Evolutionary conservation across 257 asterid species (phyloP).

Genomic region (Lantana camara): DNA sequence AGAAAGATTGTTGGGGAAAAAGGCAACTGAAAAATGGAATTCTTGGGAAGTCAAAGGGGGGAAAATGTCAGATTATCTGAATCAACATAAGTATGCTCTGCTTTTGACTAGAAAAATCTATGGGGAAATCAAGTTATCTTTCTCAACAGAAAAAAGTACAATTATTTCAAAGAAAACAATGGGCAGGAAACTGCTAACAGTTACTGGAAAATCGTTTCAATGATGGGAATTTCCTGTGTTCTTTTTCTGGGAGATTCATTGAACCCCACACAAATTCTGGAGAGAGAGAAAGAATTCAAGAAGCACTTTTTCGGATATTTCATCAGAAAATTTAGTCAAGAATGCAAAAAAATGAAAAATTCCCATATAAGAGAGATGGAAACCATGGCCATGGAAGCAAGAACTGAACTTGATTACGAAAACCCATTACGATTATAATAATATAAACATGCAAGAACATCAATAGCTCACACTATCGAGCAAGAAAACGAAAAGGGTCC

Average conservation of each 20-base stretch:
- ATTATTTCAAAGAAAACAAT: constrained; percentile 2
- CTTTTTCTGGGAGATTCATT: constrained; percentile 11
- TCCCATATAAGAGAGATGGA: neutral
- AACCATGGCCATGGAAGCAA: too few species aligned
- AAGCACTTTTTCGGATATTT: constrained; percentile 6
- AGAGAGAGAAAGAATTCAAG: neutral
- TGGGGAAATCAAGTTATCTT: neutral
- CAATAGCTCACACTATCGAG: neutral
- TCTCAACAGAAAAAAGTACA: neutral
- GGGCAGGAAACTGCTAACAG: neutral
- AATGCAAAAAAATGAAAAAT: neutral
- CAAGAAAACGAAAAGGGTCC: neutral
- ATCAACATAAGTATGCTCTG: constrained; percentile 12
- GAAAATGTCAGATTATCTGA: constrained; percentile 8
- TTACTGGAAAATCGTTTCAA: neutral
- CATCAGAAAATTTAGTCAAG: constrained; percentile 14
- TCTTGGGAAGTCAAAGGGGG: neutral
- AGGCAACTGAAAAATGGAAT: neutral
- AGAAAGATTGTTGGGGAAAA: constrained; percentile 10
- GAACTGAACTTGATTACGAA: constrained; percentile 6
- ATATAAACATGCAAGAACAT: constrained; percentile 25
- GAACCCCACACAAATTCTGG: constrained; percentile 4
- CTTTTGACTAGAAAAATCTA: constrained; percentile 9
- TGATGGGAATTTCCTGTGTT: constrained; percentile 1
- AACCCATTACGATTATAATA: neutral